phyloP scores from a whole-genome alignment of 1,284 basidiomycete genomes.

The Boletus semigastroideus region DNA sequence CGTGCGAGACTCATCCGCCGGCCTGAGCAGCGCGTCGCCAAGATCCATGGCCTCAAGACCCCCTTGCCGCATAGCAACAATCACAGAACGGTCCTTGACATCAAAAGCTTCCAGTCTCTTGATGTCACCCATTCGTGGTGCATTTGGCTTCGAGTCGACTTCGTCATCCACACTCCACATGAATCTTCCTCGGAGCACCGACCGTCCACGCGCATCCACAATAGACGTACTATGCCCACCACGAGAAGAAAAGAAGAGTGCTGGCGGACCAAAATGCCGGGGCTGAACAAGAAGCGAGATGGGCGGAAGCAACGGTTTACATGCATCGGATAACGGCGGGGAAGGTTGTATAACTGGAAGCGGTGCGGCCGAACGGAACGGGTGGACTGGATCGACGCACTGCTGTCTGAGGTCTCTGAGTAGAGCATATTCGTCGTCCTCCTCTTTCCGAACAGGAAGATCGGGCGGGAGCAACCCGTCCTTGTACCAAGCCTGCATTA shows the following conservation, averaged over 20 bases:
- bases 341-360: conserved; percentile 23
- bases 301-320: conserved; percentile 67
- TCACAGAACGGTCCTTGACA: conserved; percentile 65
- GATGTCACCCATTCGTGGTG: conserved; percentile 68
- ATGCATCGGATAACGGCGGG: conserved; percentile 31
- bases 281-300: conserved; percentile 81
- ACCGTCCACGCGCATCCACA: conserved; percentile 78
- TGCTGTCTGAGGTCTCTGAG: conserved; percentile 73
- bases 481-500: conserved; percentile 85
- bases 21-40: conserved; percentile 69
- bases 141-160: conserved; percentile 40
- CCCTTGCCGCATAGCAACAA: conserved; percentile 80
- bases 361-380: conserved; percentile 59
- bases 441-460: conserved; percentile 73
- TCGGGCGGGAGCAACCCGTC: conserved; percentile 77
- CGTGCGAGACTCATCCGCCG: conserved; percentile 73
- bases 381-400: conserved; percentile 72
- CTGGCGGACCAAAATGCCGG: conserved; percentile 79
- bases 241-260: conserved; percentile 82
- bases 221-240: conserved; percentile 83
- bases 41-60: conserved; percentile 78
- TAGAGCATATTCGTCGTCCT: conserved; percentile 63
- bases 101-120: conserved; percentile 79
- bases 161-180: conserved; percentile 70
- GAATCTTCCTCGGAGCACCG: conserved; percentile 76